Base-by-base conservation (phyloP, 2,329 filamentous ascomycete species). In the Ophiostoma himal-ulmi region DNA sequence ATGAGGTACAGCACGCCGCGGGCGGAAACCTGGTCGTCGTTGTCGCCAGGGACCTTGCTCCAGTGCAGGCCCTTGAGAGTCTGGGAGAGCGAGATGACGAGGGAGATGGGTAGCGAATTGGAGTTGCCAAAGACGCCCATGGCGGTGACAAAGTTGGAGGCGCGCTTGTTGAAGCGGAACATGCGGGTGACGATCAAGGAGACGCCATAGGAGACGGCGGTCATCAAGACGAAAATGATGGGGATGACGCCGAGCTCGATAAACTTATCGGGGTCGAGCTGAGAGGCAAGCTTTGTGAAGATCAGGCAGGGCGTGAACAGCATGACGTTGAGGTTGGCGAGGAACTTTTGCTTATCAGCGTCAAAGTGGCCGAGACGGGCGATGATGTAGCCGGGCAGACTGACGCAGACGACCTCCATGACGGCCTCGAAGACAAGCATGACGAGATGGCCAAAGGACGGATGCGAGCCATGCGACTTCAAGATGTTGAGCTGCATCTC, bases 71-170 rank as follows among this genome's bases (percentile, higher is more conserved):
- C 95, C 76, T 90, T 88, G 70, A 99, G 85, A 0, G 95, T 99
- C 78, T 97, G 91, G 17, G 94, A 96, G 13, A 99, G 85, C 10
- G 94, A 97, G 71, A 98, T 86, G 73, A 99, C 93, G 70, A 99
- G 88, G 0, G 95, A 99, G 73, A 99, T 98, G 0, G 95, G 95
- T 26, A 99, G 86, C 22, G 95, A 98, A 81, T 99, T 99, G 44
- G 94, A 98, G 79, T 99, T 99, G 75, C 94, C 95, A 79, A 99
- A 99, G 67, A 98, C 86, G 52, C 92, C 94, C 95, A 99, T 99
- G 69, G 95, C 95, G 41, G 93, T 91, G 60, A 99, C 91, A 77
- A 99, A 99, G 81, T 99, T 99, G 74, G 90, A 87, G 60, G 93
- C 91, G 73, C 94, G 88, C 79, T 91, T 93, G 75, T 88, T 88